These are phyloP conservation scores for Mortierella polycephala DNA, from an alignment of 371 early-diverging fungal species.

Conservation along the genomic window DNA sequence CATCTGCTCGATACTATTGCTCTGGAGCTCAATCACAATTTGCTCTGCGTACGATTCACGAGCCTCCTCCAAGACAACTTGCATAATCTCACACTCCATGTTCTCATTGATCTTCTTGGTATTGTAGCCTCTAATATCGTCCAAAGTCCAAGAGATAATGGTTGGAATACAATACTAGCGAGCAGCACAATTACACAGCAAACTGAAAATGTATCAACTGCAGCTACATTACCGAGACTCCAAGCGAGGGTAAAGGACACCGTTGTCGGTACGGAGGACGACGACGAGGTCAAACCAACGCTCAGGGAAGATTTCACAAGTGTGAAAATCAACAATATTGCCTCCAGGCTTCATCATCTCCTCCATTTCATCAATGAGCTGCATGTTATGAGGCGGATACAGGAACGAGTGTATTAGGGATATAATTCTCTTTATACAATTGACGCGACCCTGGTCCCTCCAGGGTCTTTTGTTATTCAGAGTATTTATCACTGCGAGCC, in stretches of 20 bases:
- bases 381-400: not conserved
- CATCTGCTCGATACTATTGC: constrained; percentile 89
- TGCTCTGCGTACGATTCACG: constrained; percentile 83
- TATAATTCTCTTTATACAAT: not conserved
- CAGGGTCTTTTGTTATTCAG: not conserved
- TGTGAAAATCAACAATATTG: constrained; percentile 78
- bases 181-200: not conserved
- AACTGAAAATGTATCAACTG: not conserved
- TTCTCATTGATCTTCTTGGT: constrained; percentile 95
- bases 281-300: no score
- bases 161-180: not conserved
- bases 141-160: constrained; percentile 2
- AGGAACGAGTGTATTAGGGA: not conserved
- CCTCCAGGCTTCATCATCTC: constrained; percentile 81
- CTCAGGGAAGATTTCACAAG: no score
- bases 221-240: constrained; percentile 71
- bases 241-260: constrained; percentile 83
- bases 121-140: constrained; percentile 80
- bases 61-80: constrained; percentile 94
- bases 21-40: constrained; percentile 83
- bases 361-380: constrained; percentile 90
- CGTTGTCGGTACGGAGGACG: no score
- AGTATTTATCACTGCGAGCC: not conserved
- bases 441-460: not conserved
- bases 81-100: constrained; percentile 98